Percentiles rank a stretch among this genome's conserved stretches.
Conservation (phyloP, 768 basidiomycete species). For the Russula lepida region DNA sequence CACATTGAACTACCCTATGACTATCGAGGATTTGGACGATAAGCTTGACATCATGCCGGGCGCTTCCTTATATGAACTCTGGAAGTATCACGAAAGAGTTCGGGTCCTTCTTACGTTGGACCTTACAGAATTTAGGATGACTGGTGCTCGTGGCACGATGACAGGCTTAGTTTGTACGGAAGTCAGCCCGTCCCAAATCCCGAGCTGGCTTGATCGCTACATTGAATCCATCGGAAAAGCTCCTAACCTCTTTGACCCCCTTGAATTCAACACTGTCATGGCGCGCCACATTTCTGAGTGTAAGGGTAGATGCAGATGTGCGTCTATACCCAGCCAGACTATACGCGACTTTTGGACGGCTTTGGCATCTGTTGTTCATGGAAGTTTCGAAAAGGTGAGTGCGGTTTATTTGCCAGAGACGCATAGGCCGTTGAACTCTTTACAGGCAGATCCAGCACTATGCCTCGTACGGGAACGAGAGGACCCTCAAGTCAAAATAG, state of each 20-base stretch:
- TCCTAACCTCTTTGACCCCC: not conserved
- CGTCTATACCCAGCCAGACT: too few species aligned
- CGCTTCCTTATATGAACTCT: not conserved
- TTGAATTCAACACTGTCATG: not conserved
- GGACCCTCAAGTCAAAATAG: not conserved
- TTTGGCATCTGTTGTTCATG: too few species aligned
- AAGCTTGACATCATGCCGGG: not conserved
- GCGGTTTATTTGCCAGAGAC: too few species aligned
- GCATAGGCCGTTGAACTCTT: not conserved
- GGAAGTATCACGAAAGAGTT: slow-evolving; percentile 1
- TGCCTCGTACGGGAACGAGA: not conserved
- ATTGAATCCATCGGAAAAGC: not conserved
- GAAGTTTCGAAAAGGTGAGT: not conserved
- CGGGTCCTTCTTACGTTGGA: not conserved
- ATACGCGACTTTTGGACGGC: too few species aligned
- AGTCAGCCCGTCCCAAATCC: not conserved
- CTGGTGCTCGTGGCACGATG: too few species aligned
- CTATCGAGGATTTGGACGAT: not conserved
- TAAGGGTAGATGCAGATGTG: not conserved
- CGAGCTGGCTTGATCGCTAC: slow-evolving; percentile 1
- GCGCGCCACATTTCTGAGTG: not conserved
- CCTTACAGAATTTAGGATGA: not conserved
- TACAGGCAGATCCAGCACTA: not conserved
- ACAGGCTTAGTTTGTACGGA: not conserved
- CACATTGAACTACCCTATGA: not conserved